Evolutionary conservation across 805 yeast genomes (phyloP), one percentile per base, ranked within the genome.

Genomic region (Cyberlindnera americana): DNA sequence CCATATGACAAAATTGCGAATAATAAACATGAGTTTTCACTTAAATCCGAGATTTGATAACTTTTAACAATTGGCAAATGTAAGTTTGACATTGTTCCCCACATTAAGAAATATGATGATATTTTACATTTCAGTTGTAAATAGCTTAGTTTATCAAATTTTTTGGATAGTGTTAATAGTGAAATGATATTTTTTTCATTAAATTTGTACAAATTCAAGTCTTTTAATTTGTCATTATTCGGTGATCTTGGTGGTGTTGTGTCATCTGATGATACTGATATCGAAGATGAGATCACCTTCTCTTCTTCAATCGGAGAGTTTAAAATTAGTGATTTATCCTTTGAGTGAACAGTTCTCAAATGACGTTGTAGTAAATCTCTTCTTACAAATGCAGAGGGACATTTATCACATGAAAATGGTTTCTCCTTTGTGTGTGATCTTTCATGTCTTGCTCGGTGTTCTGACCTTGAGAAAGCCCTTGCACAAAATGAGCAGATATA

Each of bases 401-500:
- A 85, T 37, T 77, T 70, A 25, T 73, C 66, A 53, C 95, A 85
- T 43, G 77, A 78, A 62, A 82, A 85, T 1, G 95, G 95, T 47
- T 87, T 78, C 53, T 81, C 87, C 52, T 83, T 83, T 12, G 89
- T 83, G 56, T 84, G 93, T 1, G 88, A 79, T 19, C 90, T 64
- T 59, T 84, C 91, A 53, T 84, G 93, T 35, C 93, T 72, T 29
- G 81, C 76, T 50, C 82, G 74, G 59, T 84, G 93, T 57, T 84
- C 93, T 10, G 84, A 75, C 37, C 93, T 65, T n/a, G 88, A 77
- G 55, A 84, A 84, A 6, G 87, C 82, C 47, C 90, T 69, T 23
- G 89, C 85, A 53, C 95, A 85, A 56, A 76, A 84, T 6, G 84
- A 78, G 62, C 95, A 85, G 28, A 82, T 74, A 60, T 83, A 84